Conservation (phyloP, 306 rosid species). For the Trifolium pratense region DNA sequence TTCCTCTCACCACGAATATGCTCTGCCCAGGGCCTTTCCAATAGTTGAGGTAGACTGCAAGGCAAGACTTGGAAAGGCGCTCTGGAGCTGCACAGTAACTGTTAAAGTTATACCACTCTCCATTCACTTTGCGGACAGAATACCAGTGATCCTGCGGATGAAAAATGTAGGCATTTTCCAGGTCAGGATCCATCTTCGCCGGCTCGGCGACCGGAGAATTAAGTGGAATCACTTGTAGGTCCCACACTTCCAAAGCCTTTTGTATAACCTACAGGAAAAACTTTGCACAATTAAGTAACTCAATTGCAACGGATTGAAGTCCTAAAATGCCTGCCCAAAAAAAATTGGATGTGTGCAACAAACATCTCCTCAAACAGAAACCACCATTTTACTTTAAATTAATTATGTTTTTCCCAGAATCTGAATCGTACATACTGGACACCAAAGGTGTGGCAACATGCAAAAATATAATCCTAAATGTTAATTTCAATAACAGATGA, state of each 20-base stretch:
- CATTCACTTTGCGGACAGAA: constrained; percentile 88
- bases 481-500: not conserved
- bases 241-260: constrained; percentile 98
- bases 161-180: constrained; percentile 88
- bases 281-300: constrained; percentile 31
- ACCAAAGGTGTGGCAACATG: not conserved
- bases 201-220: constrained; percentile 96
- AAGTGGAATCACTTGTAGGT: constrained; percentile 93
- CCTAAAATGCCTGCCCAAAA: constrained; percentile 24
- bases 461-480: not conserved
- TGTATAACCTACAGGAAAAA: constrained; percentile 77
- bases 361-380: constrained; percentile 15
- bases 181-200: constrained; percentile 93
- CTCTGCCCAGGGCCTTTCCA: constrained; percentile 94
- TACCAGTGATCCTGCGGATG: constrained; percentile 97
- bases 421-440: constrained; percentile 1
- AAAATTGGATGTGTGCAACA: not conserved
- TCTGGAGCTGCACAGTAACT: constrained; percentile 94
- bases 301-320: constrained; percentile 10
- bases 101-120: constrained; percentile 96
- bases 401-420: not conserved
- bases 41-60: constrained; percentile 88
- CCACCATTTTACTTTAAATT: no score
- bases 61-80: constrained; percentile 91
- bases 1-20: constrained; percentile 94